Base-by-base conservation (phyloP, 1,284 basidiomycete genomes). In the Mycosarcoma mackinlayi region DNA sequence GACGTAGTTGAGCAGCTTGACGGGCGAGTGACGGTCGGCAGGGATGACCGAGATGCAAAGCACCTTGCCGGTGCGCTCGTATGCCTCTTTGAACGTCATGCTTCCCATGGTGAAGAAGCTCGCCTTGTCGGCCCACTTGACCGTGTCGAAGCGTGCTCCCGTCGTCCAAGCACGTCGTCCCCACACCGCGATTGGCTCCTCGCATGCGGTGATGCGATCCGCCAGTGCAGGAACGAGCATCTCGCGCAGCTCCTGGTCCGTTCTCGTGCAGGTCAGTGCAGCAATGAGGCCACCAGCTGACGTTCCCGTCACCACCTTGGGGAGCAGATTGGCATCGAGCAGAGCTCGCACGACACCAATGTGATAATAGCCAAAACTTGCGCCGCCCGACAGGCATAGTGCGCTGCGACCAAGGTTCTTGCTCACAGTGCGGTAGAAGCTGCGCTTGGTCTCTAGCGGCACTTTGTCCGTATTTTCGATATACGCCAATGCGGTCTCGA, bases 11-110 rank as follows among this genome's bases (percentile, higher is more conserved):
- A 98, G 86, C 8, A 98, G 85, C 83, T 96, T 97, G 2, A 94
- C 97, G 3, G 95, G 95, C 13, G 82, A 83, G 84, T 97, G 92
- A n/a, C 91, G 88, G 81, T 95, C 93, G 27, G 92, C 90, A 6
- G 94, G 94, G 41, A 97, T 91, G 38, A 98, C 96, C 14, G 92
- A 94, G 40, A 98, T 89, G 82, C 98, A 98, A 31, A 99, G 86
- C 33, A 94, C 61, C 79, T 92, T 58, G 23, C 96, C 95, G 0
- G 96, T 99, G 69, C 91, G 87, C 79, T 93, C 85, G 79, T 95
- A 98, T 0, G 95, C 95, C 81, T 99, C 96, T 53, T 89, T 88
- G 85, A 99, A 99, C 0, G 95, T 98, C 87, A 93, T 88, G 1
- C 91, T 94, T 4, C 96, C 96, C 66, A 89, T 87, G 6, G 94